Percentiles rank a stretch among this genome's conserved stretches.
Evolutionary conservation across 148 eudicot species (phyloP).

Genomic region (Arctostaphylos glauca): DNA sequence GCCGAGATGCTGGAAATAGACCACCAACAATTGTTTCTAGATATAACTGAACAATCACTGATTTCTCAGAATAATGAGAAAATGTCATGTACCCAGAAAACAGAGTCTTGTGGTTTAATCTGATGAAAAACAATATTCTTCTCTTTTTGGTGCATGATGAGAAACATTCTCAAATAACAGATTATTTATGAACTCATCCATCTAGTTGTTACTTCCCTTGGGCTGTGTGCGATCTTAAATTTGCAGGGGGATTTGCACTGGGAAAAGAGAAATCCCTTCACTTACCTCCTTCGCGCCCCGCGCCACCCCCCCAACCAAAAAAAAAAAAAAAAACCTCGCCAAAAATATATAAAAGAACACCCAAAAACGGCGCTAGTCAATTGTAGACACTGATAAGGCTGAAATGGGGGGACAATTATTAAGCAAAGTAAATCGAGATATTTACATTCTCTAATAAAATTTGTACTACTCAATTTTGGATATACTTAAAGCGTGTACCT

Average conservation of each 20-base stretch:
- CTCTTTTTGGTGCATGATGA: not conserved
- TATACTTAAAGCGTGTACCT: not conserved
- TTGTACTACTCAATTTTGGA: not conserved
- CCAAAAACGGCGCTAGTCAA: not conserved
- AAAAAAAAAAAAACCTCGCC: no score
- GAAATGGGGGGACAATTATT: not conserved
- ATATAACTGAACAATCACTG: no score
- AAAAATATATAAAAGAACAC: no score
- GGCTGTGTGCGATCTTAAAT: no score
- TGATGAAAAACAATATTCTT: no score
- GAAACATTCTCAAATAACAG: not conserved
- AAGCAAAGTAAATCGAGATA: not conserved
- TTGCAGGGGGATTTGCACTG: no score
- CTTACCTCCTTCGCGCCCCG: not conserved
- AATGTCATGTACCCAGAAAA: no score
- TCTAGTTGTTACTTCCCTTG: not conserved
- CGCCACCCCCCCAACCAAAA: no score
- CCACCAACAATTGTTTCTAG: no score
- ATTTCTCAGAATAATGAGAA: no score
- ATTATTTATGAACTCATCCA: not conserved
- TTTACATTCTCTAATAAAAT: not conserved
- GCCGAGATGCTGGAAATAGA: no score
- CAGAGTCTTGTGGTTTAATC: no score
- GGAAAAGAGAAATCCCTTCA: not conserved
- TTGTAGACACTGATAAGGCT: not conserved